A percentile compares a stretch with the other conserved stretches of the same genome.
phyloP scores from a whole-genome alignment of 176 grass and related monocot genomes.

The Oryza coarctata region DNA sequence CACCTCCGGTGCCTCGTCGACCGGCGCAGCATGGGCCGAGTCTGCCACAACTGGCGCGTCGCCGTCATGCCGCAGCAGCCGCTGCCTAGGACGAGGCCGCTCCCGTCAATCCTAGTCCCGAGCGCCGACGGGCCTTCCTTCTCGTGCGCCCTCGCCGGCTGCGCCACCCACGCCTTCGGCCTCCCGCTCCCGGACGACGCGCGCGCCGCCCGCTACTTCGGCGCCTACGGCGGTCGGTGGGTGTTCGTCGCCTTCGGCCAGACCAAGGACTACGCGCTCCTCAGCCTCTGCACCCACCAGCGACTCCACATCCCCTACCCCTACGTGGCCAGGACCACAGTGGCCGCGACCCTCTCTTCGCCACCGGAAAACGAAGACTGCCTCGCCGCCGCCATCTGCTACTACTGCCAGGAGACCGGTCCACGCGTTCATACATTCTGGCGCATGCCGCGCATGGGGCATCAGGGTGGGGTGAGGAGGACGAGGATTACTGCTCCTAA shows the following conservation, averaged over 20 bases:
- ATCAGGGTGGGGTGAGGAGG: neutral
- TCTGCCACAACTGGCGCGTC: too few species aligned
- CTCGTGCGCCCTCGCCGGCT: neutral
- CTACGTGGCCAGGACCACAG: too few species aligned
- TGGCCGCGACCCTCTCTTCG: neutral
- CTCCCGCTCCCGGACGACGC: too few species aligned
- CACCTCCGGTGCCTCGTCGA: too few species aligned
- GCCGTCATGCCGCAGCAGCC: neutral
- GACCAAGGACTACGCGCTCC: neutral
- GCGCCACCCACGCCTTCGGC: neutral
- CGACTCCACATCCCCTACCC: neutral
- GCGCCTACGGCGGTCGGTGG: neutral
- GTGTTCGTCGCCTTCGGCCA: neutral
- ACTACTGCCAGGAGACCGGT: neutral
- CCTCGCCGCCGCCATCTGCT: neutral
- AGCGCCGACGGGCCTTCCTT: neutral
- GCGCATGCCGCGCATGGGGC: neutral
- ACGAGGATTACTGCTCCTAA: neutral
- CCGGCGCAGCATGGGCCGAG: too few species aligned
- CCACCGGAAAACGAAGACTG: neutral
- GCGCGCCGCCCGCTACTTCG: neutral
- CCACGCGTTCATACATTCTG: neutral
- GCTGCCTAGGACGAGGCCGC: neutral
- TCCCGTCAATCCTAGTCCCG: neutral
- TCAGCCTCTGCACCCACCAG: neutral